Conservation (phyloP, 2,329 filamentous ascomycete species). For the Eutypa lata region DNA sequence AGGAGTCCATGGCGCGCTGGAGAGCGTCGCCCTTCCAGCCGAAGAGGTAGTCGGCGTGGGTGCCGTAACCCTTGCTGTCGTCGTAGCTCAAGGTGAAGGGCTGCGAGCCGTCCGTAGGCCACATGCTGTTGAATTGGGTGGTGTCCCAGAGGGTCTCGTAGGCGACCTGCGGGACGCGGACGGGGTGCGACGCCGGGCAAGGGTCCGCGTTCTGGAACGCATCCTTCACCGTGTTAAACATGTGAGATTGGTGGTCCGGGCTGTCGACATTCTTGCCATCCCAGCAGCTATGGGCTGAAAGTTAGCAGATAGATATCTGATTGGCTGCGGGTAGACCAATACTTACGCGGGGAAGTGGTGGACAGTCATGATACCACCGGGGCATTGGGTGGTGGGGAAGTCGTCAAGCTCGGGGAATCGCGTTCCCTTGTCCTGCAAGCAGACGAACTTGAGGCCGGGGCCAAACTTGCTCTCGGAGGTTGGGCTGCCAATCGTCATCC, state of each 20-base stretch:
- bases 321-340: neutral
- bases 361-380: constrained; percentile 40
- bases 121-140: constrained; percentile 34
- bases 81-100: constrained; percentile 28
- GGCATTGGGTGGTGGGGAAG: constrained; percentile 37
- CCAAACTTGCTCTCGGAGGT: constrained; percentile 29
- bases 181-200: constrained; percentile 39
- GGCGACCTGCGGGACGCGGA: constrained; percentile 38
- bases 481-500: constrained; percentile 39
- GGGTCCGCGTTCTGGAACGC: constrained; percentile 25
- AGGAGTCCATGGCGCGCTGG: constrained; percentile 29
- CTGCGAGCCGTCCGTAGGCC: constrained; percentile 31
- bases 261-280: constrained; percentile 43
- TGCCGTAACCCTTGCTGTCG: constrained; percentile 32
- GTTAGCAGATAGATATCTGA: constrained; percentile 4
- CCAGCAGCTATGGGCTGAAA: constrained; percentile 34
- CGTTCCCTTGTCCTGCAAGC: constrained; percentile 36
- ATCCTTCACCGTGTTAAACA: constrained; percentile 31
- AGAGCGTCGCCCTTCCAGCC: constrained; percentile 32
- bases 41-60: constrained; percentile 38
- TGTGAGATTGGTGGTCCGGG: constrained; percentile 25
- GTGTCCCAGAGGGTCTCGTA: constrained; percentile 46
- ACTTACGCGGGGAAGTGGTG: constrained; percentile 37
- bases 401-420: constrained; percentile 37
- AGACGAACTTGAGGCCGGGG: constrained; percentile 38